phyloP scores from a whole-genome alignment of 139 green algal species.

The Micractinium sp. region DNA sequence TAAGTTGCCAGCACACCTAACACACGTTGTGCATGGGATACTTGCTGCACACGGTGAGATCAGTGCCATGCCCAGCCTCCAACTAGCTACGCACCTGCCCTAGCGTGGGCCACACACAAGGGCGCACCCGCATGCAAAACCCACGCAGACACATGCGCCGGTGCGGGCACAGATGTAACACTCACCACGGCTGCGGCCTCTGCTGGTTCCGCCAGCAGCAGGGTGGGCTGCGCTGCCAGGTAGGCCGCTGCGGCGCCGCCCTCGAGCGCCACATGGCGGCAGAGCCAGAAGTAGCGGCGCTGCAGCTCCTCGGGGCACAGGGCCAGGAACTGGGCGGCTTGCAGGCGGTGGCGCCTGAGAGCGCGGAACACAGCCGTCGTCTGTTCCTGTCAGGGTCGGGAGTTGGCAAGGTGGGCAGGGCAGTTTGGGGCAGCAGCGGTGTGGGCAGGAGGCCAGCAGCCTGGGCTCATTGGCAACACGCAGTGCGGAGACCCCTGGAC shows the following conservation, averaged over 20 bases:
- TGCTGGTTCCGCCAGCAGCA: slow-evolving; percentile 21
- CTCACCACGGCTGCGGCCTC: slow-evolving; percentile 15
- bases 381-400: slow-evolving; percentile 11
- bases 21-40: no score
- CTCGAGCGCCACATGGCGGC: not conserved
- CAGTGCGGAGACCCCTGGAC: not conserved
- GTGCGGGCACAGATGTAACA: no score
- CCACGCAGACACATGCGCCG: no score
- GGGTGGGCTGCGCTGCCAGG: slow-evolving; percentile 1
- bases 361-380: slow-evolving; percentile 21
- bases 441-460: not conserved
- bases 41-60: no score
- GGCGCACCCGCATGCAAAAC: no score
- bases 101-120: no score
- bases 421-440: not conserved
- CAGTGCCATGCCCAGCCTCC: no score
- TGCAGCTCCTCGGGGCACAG: slow-evolving; percentile 13
- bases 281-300: slow-evolving; percentile 30
- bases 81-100: no score
- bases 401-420: not conserved
- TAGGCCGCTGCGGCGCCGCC: not conserved
- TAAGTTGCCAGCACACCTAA: no score
- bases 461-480: not conserved
- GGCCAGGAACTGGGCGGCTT: not conserved
- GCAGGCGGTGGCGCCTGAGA: not conserved